phyloP scores from a whole-genome alignment of 352 stramenopile genomes.

The Phytophthora cajani region DNA sequence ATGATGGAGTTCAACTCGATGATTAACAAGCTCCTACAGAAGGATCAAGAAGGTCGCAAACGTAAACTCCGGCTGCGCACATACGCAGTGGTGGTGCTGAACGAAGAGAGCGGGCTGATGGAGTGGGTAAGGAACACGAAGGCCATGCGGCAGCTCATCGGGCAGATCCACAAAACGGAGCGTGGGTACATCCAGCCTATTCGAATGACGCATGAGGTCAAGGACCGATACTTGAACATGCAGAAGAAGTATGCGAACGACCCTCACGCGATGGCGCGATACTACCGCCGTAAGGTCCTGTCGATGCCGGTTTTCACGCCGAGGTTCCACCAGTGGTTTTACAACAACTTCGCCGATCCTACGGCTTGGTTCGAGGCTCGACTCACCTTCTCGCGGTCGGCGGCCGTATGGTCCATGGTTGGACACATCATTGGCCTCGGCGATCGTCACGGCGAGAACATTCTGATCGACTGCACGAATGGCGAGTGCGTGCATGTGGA shows the following conservation, averaged over 20 bases:
- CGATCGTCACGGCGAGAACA: slow-evolving; percentile 99
- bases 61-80: slow-evolving; percentile 96
- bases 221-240: slow-evolving; percentile 90
- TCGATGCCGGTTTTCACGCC: slow-evolving; percentile 88
- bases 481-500: slow-evolving; percentile 99
- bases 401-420: slow-evolving; percentile 97
- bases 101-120: slow-evolving; percentile 99
- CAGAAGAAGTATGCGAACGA: slow-evolving; percentile 86
- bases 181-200: slow-evolving; percentile 83
- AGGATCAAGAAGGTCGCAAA: slow-evolving; percentile 88
- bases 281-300: slow-evolving; percentile 76
- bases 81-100: slow-evolving; percentile 99
- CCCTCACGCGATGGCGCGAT: slow-evolving; percentile 75
- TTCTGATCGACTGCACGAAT: slow-evolving; percentile 97
- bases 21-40: slow-evolving; percentile 98
- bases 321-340: slow-evolving; percentile 99
- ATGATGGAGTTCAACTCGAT: slow-evolving; percentile 99
- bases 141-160: slow-evolving; percentile 91
- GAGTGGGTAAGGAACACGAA: slow-evolving; percentile 99
- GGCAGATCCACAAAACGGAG: slow-evolving; percentile 89
- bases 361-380: slow-evolving; percentile 98
- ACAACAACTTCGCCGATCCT: slow-evolving; percentile 97
- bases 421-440: slow-evolving; percentile 95
- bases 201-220: slow-evolving; percentile 79
- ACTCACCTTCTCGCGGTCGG: slow-evolving; percentile 81